A percentile compares a stretch with the other conserved stretches of the same genome.
Conservation (phyloP, 1,284 basidiomycete genomes). For the Boletus sp. region DNA sequence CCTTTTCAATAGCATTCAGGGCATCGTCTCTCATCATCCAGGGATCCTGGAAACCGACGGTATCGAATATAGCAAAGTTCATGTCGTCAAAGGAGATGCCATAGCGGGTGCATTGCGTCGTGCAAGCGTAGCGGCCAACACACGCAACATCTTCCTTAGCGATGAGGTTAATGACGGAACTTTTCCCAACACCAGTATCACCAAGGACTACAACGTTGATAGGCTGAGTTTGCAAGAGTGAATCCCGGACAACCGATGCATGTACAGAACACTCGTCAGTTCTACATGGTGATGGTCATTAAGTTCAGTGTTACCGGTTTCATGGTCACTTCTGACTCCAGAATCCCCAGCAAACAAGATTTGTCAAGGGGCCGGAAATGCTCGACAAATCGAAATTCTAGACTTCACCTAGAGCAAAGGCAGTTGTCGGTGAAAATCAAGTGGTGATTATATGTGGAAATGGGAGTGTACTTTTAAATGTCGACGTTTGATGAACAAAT, state of each 20-base stretch:
- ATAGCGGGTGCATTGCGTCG: constrained; percentile 34
- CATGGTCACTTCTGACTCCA: background rate
- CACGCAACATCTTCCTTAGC: constrained; percentile 30
- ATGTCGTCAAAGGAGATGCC: constrained; percentile 26
- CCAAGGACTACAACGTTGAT: constrained; percentile 39
- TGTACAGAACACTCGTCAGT: constrained; percentile 16
- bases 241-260: background rate
- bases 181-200: constrained; percentile 41
- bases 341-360: background rate
- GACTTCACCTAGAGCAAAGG: constrained; percentile 17
- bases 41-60: constrained; percentile 47
- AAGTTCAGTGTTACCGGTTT: constrained; percentile 19
- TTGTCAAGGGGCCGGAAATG: background rate
- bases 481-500: constrained; percentile 11
- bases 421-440: constrained; percentile 10
- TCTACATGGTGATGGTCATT: background rate
- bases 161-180: constrained; percentile 41
- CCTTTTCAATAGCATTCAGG: constrained; percentile 39
- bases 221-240: background rate
- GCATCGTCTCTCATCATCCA: constrained; percentile 33
- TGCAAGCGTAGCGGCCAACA: constrained; percentile 37
- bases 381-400: background rate
- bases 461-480: constrained; percentile 18
- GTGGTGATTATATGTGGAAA: background rate
- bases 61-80: constrained; percentile 41